Evolutionary conservation across 2,329 filamentous ascomycete species (phyloP).

Genomic region (Fusarium fujikuroi): DNA sequence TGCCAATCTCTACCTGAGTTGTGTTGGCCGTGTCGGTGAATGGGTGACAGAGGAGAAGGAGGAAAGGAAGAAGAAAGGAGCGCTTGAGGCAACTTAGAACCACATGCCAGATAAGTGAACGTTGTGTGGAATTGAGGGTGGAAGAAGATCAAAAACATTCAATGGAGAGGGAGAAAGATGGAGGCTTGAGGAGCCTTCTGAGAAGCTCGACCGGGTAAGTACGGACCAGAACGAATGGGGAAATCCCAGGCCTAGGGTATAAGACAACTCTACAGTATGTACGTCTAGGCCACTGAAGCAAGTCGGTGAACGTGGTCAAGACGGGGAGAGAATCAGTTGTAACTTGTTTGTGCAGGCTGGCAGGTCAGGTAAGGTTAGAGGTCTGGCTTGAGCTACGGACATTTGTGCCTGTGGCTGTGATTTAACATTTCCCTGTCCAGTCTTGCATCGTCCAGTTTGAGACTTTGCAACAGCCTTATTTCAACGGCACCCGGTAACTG

Average conservation of each 20-base stretch:
- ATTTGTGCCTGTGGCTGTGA: not conserved
- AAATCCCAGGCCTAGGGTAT: not conserved
- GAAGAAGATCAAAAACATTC: slow-evolving; percentile 15
- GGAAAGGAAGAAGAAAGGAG: slow-evolving; percentile 26
- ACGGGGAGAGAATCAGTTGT: slow-evolving; percentile 17
- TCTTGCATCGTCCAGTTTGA: slow-evolving; percentile 4
- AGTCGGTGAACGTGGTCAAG: slow-evolving; percentile 30
- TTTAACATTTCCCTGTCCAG: not conserved
- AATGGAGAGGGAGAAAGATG: slow-evolving; percentile 22
- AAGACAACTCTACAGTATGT: not conserved
- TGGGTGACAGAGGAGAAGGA: not conserved
- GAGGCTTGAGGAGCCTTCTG: slow-evolving; percentile 5
- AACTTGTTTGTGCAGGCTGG: not conserved
- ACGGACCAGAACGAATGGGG: slow-evolving; percentile 23
- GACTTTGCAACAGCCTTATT: slow-evolving; percentile 25
- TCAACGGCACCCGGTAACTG: slow-evolving; percentile 15
- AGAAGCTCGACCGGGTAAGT: slow-evolving; percentile 5
- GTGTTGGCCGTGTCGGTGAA: slow-evolving; percentile 14
- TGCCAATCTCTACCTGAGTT: slow-evolving; percentile 10
- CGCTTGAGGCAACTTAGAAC: slow-evolving; percentile 10
- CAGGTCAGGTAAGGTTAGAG: not conserved
- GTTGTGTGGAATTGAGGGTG: slow-evolving; percentile 21
- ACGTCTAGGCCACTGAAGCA: slow-evolving; percentile 9
- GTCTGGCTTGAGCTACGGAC: not conserved
- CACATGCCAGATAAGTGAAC: slow-evolving; percentile 25